These are phyloP conservation scores for Amaranthus hypochondriacus DNA, from an alignment of 148 eudicot species.

Conservation along the genomic window DNA sequence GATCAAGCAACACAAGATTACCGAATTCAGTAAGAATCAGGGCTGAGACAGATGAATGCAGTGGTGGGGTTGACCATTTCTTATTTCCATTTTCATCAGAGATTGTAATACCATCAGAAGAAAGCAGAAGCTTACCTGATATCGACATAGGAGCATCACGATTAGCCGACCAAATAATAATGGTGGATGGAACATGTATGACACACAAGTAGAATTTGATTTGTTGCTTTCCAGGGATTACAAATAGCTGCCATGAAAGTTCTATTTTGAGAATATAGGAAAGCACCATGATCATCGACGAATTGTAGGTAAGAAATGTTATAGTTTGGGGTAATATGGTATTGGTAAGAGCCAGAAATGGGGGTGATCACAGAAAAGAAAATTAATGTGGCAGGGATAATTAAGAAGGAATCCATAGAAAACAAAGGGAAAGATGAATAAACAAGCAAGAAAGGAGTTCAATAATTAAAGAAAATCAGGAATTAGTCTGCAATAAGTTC, in stretches of 20 bases:
- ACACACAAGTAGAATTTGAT: slow-evolving; percentile 54
- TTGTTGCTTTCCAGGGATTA: slow-evolving; percentile 44
- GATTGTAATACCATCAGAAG: slow-evolving; percentile 39
- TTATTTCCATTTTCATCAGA: slow-evolving; percentile 38
- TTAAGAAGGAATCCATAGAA: slow-evolving; percentile 38
- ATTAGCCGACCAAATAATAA: slow-evolving; percentile 71
- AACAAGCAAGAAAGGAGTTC: slow-evolving; percentile 12
- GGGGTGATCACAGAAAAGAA: slow-evolving; percentile 24
- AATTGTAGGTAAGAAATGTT: slow-evolving; percentile 46
- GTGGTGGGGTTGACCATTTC: slow-evolving; percentile 61
- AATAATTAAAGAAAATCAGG: slow-evolving; percentile 18
- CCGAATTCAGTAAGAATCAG: slow-evolving; percentile 53
- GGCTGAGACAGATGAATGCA: slow-evolving; percentile 35
- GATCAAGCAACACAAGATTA: slow-evolving; percentile 55
- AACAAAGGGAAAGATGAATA: slow-evolving; percentile 24
- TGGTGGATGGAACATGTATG: slow-evolving; percentile 51
- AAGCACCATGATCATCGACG: slow-evolving; percentile 46
- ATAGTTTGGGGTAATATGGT: slow-evolving; percentile 45
- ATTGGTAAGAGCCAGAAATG: slow-evolving; percentile 26
- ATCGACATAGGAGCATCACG: slow-evolving; percentile 50
- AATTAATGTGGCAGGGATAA: slow-evolving; percentile 22
- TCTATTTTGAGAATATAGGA: slow-evolving; percentile 49
- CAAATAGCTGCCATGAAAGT: slow-evolving; percentile 60
- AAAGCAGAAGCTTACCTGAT: slow-evolving; percentile 44
- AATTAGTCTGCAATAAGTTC: slow-evolving; percentile 17